These are phyloP conservation scores for Clonostachys rhizophaga DNA, from an alignment of 2,329 filamentous ascomycete genomes.

Conservation along the genomic window DNA sequence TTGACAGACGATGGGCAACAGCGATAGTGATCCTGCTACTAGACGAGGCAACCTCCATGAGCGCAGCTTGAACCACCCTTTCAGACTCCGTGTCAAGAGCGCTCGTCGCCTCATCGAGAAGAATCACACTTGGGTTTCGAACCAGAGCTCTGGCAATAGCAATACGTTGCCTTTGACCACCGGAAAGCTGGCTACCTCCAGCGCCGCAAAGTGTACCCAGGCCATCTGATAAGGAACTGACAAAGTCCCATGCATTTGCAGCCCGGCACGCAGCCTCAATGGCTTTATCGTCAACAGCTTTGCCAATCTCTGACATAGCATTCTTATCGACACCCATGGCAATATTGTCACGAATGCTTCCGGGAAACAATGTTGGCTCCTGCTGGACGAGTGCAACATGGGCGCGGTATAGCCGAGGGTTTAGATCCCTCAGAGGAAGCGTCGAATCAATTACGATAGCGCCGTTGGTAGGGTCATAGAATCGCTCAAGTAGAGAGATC, in stretches of 20 bases:
- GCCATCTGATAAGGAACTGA: constrained; percentile 50
- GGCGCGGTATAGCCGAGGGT: constrained; percentile 21
- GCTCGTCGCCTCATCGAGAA: constrained; percentile 69
- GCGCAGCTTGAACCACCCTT: constrained; percentile 57
- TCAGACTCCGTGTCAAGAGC: constrained; percentile 63
- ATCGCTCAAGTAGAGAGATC: constrained; percentile 43
- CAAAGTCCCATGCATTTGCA: constrained; percentile 52
- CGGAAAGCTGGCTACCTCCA: constrained; percentile 64
- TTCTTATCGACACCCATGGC: constrained; percentile 34
- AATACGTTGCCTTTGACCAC: constrained; percentile 68
- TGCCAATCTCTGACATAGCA: constrained; percentile 8
- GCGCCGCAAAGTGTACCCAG: constrained; percentile 62
- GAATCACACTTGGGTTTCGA: constrained; percentile 59
- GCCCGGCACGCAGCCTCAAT: constrained; percentile 45
- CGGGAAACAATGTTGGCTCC: constrained; percentile 36
- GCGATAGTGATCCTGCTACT: constrained; percentile 49
- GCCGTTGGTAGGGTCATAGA: constrained; percentile 29
- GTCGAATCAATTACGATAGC: constrained; percentile 16
- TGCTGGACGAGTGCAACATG: constrained; percentile 33
- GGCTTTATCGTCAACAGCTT: constrained; percentile 17
- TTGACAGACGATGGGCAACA: constrained; percentile 57
- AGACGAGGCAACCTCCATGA: constrained; percentile 36
- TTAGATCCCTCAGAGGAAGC: constrained; percentile 12
- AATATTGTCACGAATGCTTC: constrained; percentile 52
- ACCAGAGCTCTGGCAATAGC: constrained; percentile 70